Base-by-base conservation (phyloP, 2,329 filamentous ascomycete species). In the Metarhizium guizhouense region DNA sequence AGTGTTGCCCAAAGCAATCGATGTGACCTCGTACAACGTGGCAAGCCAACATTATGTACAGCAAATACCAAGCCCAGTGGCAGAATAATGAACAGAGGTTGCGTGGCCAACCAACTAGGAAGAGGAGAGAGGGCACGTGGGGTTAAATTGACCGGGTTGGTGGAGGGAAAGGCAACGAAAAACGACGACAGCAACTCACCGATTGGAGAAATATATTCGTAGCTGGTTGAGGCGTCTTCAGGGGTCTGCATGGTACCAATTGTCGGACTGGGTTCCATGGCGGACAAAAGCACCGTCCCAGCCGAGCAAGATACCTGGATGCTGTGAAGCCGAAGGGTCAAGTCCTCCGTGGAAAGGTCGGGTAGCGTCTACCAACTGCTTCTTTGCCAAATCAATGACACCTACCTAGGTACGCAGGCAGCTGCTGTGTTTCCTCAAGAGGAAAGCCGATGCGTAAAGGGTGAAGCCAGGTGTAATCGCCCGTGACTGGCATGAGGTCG, bases 171-270 rank as follows among this genome's bases (percentile, higher is more conserved):
- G 40, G 52, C 8, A 32, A 32, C 18, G 18, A 50, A 34, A 13
- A 30, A 30, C 40, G 25, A 36, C 32, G 47, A 51, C n/a, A 20
- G 40, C 38, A 47, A 72, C 79, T 77, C 70, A 82, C 80, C 80
- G 70, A 82, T 79, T 68, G 79, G 80, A 64, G 71, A 73, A 62
- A 82, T 73, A 70, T 75, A 79, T 59, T 71, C 67, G 56, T 66
- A 64, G 60, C 65, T 64, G 59, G 73, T 75, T 59, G 72, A 70
- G 62, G 70, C 71, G 70, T 73, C 72, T 67, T 67, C 74, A 72
- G 72, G 74, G 72, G 70, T 73, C 67, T 73, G 74, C 72, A 55
- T 57, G 50, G 36, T 57, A 43, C 56, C 43, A 50, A 42, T 38
- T 36, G 74, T 72, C 65, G 64, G 64, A 65, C 65, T 63, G 60